A percentile compares a stretch with the other conserved stretches of the same genome.
These are phyloP conservation scores for Smallanthus sonchifolius DNA, from an alignment of 129 eudicot genomes.

Conservation along the genomic window DNA sequence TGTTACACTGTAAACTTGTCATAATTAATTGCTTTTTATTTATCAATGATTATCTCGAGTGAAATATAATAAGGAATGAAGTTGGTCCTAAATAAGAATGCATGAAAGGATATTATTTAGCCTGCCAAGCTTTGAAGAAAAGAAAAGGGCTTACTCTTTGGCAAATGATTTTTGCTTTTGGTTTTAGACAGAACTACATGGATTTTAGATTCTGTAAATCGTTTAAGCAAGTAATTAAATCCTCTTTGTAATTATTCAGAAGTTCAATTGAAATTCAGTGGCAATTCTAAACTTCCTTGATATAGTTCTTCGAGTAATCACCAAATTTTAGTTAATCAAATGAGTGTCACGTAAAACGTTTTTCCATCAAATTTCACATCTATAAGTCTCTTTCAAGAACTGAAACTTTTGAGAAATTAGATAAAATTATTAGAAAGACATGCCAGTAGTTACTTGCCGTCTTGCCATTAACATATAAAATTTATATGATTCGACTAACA, in stretches of 20 bases:
- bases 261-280: not conserved
- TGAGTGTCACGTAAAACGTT: not conserved
- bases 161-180: no score
- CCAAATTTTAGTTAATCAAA: not conserved
- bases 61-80: no score
- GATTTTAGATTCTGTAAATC: not conserved
- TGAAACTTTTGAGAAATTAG: not conserved
- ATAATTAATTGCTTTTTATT: not conserved
- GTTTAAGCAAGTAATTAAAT: not conserved
- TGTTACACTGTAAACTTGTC: not conserved
- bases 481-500: not conserved
- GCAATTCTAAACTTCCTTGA: not conserved
- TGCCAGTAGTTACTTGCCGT: not conserved
- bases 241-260: not conserved
- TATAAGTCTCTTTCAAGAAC: not conserved
- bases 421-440: not conserved
- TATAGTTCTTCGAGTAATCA: not conserved
- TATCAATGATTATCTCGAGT: no score
- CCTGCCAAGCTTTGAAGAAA: no score
- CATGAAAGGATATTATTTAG: no score
- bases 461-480: not conserved
- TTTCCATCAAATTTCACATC: not conserved
- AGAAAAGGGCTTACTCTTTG: no score
- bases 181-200: not conserved
- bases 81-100: no score